Percentiles rank a stretch among this genome's conserved stretches.
Evolutionary conservation across 2,329 filamentous ascomycete genomes (phyloP).

Genomic region (Arthrocladium fulminans): DNA sequence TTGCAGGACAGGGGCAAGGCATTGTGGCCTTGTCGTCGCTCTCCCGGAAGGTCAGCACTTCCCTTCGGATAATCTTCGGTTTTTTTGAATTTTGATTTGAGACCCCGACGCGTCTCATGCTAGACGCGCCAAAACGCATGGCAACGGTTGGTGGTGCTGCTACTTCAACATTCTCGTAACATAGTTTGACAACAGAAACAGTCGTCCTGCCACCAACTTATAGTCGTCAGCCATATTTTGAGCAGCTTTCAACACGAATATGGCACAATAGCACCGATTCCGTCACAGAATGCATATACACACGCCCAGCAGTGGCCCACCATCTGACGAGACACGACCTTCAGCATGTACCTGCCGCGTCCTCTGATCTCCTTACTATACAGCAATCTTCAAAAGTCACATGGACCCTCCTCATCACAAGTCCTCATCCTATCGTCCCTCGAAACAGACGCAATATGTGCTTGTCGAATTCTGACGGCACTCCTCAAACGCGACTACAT

Average conservation of each 20-base stretch:
- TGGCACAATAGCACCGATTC: constrained; percentile 1
- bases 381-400: constrained; percentile 72
- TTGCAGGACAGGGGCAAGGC: background rate
- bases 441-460: constrained; percentile 90
- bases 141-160: background rate
- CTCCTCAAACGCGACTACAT: constrained; percentile 98
- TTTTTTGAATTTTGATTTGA: background rate
- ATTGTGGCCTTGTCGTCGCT: background rate
- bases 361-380: constrained; percentile 85
- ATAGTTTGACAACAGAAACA: too few relatives aligned
- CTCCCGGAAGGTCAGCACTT: too few relatives aligned
- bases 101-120: background rate
- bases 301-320: background rate
- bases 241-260: background rate
- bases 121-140: background rate
- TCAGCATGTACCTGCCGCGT: constrained; percentile 84
- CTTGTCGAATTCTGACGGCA: constrained; percentile 83
- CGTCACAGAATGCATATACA: constrained; percentile 2
- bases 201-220: background rate
- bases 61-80: background rate
- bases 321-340: constrained; percentile 1
- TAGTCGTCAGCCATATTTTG: too few relatives aligned
- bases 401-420: constrained; percentile 82
- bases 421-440: constrained; percentile 78
- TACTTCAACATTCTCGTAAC: too few relatives aligned